Evolutionary conservation across 2,329 filamentous ascomycete species (phyloP), one percentile per base, ranked within the genome.

Genomic region (Tolypocladium paradoxum): DNA sequence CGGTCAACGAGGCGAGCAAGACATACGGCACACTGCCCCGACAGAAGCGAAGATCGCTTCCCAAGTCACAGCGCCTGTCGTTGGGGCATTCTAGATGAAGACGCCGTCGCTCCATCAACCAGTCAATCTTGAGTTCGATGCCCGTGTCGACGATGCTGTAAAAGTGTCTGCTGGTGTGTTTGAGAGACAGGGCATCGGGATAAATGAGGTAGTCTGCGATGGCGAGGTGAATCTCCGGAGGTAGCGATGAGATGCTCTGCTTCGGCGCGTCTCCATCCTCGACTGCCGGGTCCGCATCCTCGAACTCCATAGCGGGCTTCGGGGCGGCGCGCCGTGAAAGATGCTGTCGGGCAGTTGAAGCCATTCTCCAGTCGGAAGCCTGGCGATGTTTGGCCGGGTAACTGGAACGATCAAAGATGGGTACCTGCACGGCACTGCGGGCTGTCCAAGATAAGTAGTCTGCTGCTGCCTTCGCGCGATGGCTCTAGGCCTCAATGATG

Each of bases 111-210:
- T 85, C 76, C 54, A 88, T 73, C 5, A 88, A 73, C 85, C 85
- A 89, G 54, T 79, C 77, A 14, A 88, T 77, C 63, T 88, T 87
- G 46, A 87, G 72, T 31, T 73, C 66, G 33, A 88, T 72, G 36
- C 82, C 83, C 0, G 85, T 88, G 64, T 84, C 76, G 56, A 88
- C 82, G 2, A 87, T 67, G 48, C 66, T 61, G 68, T 83, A 84
- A 65, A 88, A 84, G 62, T 85, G 75, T 54, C 76, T 75, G 62
- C 71, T 82, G 22, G 79, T 79, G 63, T 88, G 84, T 62, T 88
- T 88, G 18, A 88, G 70, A 0, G 84, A 84, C 1, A 88, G 74
- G 0, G 85, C 85, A 56, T 89, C 85, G 0, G 85, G 85, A 56
- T 88, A 88, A 34, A 77, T 77, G 54, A 88, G 79, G 52, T 79